Base-by-base conservation (phyloP, 2,329 filamentous ascomycete species). In the Colletotrichum lentis region DNA sequence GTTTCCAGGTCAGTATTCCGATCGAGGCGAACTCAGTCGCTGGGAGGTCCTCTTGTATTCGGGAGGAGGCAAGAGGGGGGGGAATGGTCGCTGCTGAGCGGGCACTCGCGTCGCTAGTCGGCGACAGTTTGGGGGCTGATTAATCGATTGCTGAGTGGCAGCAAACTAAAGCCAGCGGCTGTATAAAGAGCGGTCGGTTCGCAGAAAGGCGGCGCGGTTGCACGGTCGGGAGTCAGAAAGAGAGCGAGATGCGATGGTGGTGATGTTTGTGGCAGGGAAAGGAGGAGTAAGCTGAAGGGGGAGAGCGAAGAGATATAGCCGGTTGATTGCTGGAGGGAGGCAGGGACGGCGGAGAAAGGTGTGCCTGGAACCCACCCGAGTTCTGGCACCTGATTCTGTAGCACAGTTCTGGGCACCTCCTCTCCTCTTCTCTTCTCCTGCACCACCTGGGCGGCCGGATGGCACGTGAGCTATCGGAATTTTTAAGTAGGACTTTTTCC, bases 71-170 rank as follows among this genome's bases (percentile, higher is more conserved):
- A 44, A 54, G 24, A 22, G 49, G 39, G 43, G 22, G 53, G 12
- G 7, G 20, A 39, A 46, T 10, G 37, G 54, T 68, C 54, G 37
- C 22, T 56, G 62, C 44, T 22, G 24, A 66, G 66, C 66, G 66
- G 55, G 66, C 66, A 66, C 62, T 69, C 61, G 66, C 66, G 55
- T 65, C 65, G 65, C 65, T 54, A 20, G 54, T 55, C 27, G 55
- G 35, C n/a, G 24, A 27, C 18, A 49, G 22, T 24, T 24, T 41
- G 24, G 20, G 11, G 10, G 6, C 6, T 44, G 41, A 37, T 49
- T 65, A 49, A 43, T 55, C 43, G 65, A 44, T 47, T 63, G 24
- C 31, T 59, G 41, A 11, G 37, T 5, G 24, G 12, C 24, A 10
- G 47, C 37, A 14, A 27, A 50, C 37, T 24, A 14, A 14, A 7